Conservation (phyloP, 2,329 filamentous ascomycete genomes). For the Hymenoscyphus infarciens region DNA sequence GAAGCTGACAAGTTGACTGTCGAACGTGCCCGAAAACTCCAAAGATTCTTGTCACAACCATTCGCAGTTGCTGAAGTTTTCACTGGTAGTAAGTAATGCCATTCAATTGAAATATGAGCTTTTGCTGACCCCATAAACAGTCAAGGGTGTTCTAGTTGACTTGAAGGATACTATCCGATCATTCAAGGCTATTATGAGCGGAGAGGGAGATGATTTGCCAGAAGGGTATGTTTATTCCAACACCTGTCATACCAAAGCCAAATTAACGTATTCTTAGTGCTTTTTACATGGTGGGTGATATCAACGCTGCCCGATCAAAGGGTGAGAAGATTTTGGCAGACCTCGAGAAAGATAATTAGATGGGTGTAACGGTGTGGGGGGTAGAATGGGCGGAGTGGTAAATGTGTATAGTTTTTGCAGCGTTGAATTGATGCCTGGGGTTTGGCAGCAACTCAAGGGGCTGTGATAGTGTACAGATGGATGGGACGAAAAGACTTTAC, state of each 20-base stretch:
- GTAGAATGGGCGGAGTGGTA: conserved; percentile 5
- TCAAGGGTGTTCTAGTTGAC: conserved; percentile 90
- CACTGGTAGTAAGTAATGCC: conserved; percentile 55
- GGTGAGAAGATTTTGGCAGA: conserved; percentile 99
- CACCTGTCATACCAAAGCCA: conserved; percentile 9
- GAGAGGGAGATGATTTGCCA: conserved; percentile 93
- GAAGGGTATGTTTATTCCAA: conserved; percentile 46
- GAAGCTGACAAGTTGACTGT: conserved; percentile 99
- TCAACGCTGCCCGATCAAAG: conserved; percentile 89
- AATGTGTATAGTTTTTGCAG: conserved; percentile 24
- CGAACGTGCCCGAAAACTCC: conserved; percentile 99
- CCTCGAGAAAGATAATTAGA: conserved; percentile 42
- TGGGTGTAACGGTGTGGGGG: conserved; percentile 10
- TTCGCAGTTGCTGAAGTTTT: conserved; percentile 86
- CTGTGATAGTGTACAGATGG: conserved; percentile 24
- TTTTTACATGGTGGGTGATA: conserved; percentile 73
- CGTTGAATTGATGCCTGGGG: conserved; percentile 15
- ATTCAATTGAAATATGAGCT: conserved; percentile 2
- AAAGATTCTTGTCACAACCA: conserved; percentile 99
- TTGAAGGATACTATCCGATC: conserved; percentile 96
- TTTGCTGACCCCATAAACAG: conserved; percentile 6
- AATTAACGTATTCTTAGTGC: conserved; percentile 27
- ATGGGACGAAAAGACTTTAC: conserved; percentile 21
- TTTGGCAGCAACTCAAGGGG: conserved; percentile 11
- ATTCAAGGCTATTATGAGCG: conserved; percentile 83